A percentile compares a stretch with the other conserved stretches of the same genome.
These are phyloP conservation scores for Haplographium delicatum DNA, from an alignment of 495 filamentous ascomycete species.

Conservation along the genomic window DNA sequence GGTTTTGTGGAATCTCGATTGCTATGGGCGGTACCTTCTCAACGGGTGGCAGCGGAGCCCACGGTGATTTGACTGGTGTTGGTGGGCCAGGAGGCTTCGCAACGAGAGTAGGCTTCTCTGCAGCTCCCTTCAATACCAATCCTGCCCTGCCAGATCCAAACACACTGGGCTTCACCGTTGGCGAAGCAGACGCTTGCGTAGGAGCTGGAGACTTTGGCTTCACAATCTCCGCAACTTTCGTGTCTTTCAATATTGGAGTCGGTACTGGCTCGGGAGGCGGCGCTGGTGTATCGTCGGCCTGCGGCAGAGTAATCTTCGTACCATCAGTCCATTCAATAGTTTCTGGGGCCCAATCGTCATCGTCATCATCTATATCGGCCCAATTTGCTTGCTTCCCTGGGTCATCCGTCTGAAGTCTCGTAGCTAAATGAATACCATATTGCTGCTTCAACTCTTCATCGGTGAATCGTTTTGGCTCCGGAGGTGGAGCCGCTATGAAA, in stretches of 20 bases:
- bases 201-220: conserved; percentile 34
- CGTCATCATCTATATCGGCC: conserved; percentile 98
- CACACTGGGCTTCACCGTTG: conserved; percentile 35
- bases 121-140: conserved; percentile 58
- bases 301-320: conserved; percentile 79
- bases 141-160: conserved; percentile 38
- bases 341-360: conserved; percentile 96
- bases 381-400: conserved; percentile 84
- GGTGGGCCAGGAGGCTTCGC: conserved; percentile 71
- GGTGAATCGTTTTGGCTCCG: conserved; percentile 85
- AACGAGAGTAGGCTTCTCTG: conserved; percentile 71
- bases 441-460: conserved; percentile 96
- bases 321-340: conserved; percentile 96
- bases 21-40: conserved; percentile 71
- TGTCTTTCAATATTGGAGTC: conserved; percentile 26
- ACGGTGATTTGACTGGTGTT: conserved; percentile 79
- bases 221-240: conserved; percentile 31
- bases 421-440: conserved; percentile 94
- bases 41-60: conserved; percentile 80
- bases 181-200: conserved; percentile 32
- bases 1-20: conserved; percentile 32
- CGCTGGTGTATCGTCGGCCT: conserved; percentile 46
- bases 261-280: conserved; percentile 34
- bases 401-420: conserved; percentile 76
- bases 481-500: conserved; percentile 61